These are phyloP conservation scores for Pseudonectria foliicola DNA, from an alignment of 2,329 filamentous ascomycete species.

Conservation along the genomic window DNA sequence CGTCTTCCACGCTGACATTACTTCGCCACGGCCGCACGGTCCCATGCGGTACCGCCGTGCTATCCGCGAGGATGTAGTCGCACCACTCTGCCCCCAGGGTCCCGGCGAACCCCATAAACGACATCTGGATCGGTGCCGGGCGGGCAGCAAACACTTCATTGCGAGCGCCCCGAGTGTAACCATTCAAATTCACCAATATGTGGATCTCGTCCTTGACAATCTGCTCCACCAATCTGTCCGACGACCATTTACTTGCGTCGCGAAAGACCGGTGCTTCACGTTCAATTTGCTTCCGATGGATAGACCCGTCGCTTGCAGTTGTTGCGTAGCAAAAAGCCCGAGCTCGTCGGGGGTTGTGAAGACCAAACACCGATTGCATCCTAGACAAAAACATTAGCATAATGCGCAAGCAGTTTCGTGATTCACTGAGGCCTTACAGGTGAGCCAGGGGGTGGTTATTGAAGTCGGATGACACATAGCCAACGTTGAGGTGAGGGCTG, in stretches of 20 bases:
- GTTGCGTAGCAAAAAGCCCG: conserved; percentile 95
- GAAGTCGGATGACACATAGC: conserved; percentile 96
- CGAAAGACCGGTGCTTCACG: conserved; percentile 84
- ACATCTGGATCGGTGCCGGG: conserved; percentile 95
- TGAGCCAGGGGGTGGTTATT: conserved; percentile 97
- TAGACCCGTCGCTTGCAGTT: conserved; percentile 79
- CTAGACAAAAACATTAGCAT: conserved; percentile 26
- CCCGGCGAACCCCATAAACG: conserved; percentile 98
- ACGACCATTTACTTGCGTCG: conserved; percentile 80
- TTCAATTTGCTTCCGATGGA: conserved; percentile 89
- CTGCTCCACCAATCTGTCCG: conserved; percentile 76
- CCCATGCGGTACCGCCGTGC: conserved; percentile 73
- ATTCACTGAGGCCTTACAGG: too few relatives aligned
- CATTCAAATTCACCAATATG: conserved; percentile 94
- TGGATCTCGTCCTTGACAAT: conserved; percentile 86
- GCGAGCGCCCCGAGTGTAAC: conserved; percentile 91
- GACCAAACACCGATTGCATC: conserved; percentile 97
- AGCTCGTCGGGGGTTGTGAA: conserved; percentile 67
- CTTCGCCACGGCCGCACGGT: conserved; percentile 74
- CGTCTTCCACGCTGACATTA: conserved; percentile 68
- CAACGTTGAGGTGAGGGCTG: conserved; percentile 75
- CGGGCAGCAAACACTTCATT: conserved; percentile 96
- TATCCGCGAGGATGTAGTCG: conserved; percentile 89
- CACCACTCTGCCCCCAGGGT: conserved; percentile 97
- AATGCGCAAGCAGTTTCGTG: too few relatives aligned